phyloP scores from a whole-genome alignment of 768 basidiomycete genomes.

The Boletus coccyginus region DNA sequence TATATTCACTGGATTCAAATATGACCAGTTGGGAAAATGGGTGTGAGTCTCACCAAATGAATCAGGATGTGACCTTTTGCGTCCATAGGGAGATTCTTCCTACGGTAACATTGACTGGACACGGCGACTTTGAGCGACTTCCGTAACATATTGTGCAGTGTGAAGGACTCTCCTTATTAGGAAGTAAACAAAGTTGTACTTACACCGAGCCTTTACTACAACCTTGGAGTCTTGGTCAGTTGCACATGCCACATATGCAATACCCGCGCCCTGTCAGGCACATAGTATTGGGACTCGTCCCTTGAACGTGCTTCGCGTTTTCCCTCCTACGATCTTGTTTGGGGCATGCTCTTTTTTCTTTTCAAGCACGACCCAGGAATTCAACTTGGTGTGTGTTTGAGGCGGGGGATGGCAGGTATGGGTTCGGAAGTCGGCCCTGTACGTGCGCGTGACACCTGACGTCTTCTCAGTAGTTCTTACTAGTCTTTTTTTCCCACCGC shows the following conservation, averaged over 20 bases:
- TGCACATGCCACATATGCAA: background rate
- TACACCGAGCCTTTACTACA: constrained; percentile 2
- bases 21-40: too few relatives aligned
- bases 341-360: background rate
- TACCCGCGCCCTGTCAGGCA: background rate
- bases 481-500: too few relatives aligned
- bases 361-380: background rate
- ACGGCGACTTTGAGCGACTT: too few relatives aligned
- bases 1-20: too few relatives aligned
- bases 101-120: background rate
- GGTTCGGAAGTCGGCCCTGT: background rate
- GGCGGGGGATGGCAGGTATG: background rate
- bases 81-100: background rate
- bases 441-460: background rate
- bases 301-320: background rate
- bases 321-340: background rate
- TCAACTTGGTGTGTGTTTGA: background rate
- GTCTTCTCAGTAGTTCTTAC: too few relatives aligned
- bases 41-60: too few relatives aligned
- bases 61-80: background rate
- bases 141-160: too few relatives aligned
- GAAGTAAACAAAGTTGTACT: constrained; percentile 1
- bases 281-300: background rate
- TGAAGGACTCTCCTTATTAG: background rate
- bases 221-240: background rate